phyloP scores from a whole-genome alignment of 257 asterid species.

The Solanum corneliomulleri region DNA sequence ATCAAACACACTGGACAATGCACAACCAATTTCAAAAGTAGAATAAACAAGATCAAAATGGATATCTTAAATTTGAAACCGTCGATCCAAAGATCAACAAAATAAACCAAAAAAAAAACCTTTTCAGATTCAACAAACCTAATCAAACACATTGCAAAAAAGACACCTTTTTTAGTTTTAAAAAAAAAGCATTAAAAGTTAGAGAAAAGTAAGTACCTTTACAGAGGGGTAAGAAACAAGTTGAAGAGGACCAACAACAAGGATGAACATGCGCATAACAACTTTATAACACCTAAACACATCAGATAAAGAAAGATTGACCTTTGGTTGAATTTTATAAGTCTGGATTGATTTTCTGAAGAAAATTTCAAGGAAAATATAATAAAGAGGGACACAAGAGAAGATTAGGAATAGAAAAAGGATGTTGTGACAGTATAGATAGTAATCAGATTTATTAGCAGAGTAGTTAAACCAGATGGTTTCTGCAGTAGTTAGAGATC shows the following conservation, averaged over 20 bases:
- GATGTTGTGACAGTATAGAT: slow-evolving; percentile 83
- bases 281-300: slow-evolving; percentile 59
- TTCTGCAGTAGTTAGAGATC: slow-evolving; percentile 63
- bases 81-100: background rate
- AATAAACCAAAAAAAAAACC: background rate
- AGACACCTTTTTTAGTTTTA: background rate
- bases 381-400: slow-evolving; percentile 67
- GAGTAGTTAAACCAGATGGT: slow-evolving; percentile 80
- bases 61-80: background rate
- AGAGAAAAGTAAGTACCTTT: slow-evolving; percentile 27
- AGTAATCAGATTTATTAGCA: slow-evolving; percentile 78
- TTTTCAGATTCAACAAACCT: background rate
- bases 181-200: background rate
- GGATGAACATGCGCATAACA: slow-evolving; percentile 79
- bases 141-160: background rate
- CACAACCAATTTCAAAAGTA: background rate
- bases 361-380: slow-evolving; percentile 48
- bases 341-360: slow-evolving; percentile 20
- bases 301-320: slow-evolving; percentile 49
- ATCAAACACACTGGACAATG: background rate
- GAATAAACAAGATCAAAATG: background rate
- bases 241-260: slow-evolving; percentile 88
- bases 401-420: slow-evolving; percentile 67
- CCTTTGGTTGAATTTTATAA: slow-evolving; percentile 81
- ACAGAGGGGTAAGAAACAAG: slow-evolving; percentile 77